These are phyloP conservation scores for Alisma plantagoaquatica DNA, from an alignment of 106 monocot genomes.

Conservation along the genomic window DNA sequence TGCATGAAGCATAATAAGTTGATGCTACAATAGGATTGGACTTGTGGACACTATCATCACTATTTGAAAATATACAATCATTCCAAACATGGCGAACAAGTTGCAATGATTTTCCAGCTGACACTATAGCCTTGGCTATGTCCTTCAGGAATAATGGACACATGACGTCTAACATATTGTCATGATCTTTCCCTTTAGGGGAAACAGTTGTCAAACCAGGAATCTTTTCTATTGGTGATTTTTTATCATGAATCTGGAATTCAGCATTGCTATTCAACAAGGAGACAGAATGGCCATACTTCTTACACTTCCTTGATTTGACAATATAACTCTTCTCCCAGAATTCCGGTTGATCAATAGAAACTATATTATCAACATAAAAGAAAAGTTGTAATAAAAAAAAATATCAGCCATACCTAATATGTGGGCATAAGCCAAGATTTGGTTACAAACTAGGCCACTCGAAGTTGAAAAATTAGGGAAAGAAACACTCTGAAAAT, in stretches of 20 bases:
- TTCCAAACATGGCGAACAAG: conserved; percentile 49
- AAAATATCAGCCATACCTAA: no score
- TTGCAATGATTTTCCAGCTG: conserved; percentile 98
- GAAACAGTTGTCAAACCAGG: conserved; percentile 3
- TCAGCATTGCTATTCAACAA: conserved; percentile 1
- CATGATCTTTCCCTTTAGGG: conserved; percentile 20
- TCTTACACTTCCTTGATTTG: conserved; percentile 15
- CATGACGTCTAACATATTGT: conserved; percentile 15
- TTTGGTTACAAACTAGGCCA: no score
- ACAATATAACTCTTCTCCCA: conserved; percentile 89
- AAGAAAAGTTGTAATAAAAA: conserved; percentile 66
- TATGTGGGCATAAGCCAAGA: no score
- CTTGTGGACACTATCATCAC: background rate
- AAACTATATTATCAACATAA: conserved; percentile 43
- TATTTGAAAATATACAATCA: conserved; percentile 14
- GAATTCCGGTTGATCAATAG: conserved; percentile 81
- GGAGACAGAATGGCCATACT: conserved; percentile 3
- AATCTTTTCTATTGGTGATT: conserved; percentile 4
- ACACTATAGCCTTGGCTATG: conserved; percentile 62
- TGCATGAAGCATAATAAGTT: background rate
- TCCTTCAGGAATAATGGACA: conserved; percentile 78
- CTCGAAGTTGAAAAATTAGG: no score
- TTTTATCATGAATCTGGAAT: conserved; percentile 11
- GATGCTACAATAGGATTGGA: background rate
- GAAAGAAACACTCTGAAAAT: no score